Base-by-base conservation (phyloP, 495 filamentous ascomycete species). In the Penicillium paxilli region DNA sequence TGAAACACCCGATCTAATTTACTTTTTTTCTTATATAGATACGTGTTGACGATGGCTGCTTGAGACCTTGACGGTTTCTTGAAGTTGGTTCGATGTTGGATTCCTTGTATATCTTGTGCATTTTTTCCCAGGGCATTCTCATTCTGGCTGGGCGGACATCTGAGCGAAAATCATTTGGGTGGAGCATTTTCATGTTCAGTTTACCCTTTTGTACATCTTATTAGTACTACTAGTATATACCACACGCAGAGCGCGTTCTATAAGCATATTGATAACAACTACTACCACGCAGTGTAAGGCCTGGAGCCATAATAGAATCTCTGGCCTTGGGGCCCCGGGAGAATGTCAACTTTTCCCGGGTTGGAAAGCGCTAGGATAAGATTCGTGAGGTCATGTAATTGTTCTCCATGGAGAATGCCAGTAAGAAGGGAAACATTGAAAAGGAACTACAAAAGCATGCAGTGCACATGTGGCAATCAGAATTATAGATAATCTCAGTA, bases 41-140 rank as follows among this genome's bases (percentile, higher is more conserved):
- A 73, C 49, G 70, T 73, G 23, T 59, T 73, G 26, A 70, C 70
- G 20, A 73, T 63, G 56, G 70, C 70, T 30, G 70, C 68, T 35
- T 73, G 54, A 66, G 41, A 17, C n/a, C 16, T 46, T n/a, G n/a
- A n/a, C n/a, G n/a, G n/a, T n/a, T n/a, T n/a, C n/a, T n/a, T n/a
- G n/a, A n/a, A n/a, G n/a, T n/a, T n/a, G n/a, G n/a, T 23, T 19
- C 1, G 10, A 17, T 4, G 17, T 46, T 3, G 4, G 12, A 25
- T 17, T 17, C 14, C 23, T 9, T 46, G 2, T 42, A 3, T 23
- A 42, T 12, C 4, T 38, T 38, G 16, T 19, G 35, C 16, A 16
- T 4, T 7, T 7, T 20, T 20, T 38, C 35, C 35, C 5, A 5
- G 11, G 11, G 5, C 26, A 38, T 22, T 11, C 7, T 22, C 3